A percentile compares a stretch with the other conserved stretches of the same genome.
These are phyloP conservation scores for Aspergillus brasiliensis DNA, from an alignment of 2,329 filamentous ascomycete species.

Conservation along the genomic window DNA sequence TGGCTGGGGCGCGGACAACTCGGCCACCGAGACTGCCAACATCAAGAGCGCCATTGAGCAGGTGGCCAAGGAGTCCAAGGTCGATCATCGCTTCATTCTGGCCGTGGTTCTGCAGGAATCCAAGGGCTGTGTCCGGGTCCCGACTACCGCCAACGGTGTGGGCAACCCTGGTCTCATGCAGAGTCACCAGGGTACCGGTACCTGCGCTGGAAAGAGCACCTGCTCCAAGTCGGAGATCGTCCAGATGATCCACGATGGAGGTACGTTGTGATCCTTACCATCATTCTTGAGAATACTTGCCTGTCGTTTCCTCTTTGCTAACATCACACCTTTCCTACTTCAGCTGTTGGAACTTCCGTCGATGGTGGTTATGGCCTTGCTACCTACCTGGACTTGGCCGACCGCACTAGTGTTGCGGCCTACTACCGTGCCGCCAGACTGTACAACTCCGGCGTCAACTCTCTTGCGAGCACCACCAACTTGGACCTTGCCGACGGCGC, in stretches of 20 bases:
- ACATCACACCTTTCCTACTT: not conserved
- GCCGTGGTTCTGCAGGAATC: conserved; percentile 51
- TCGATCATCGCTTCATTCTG: conserved; percentile 49
- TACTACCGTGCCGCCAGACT: conserved; percentile 41
- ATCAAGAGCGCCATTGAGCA: conserved; percentile 39
- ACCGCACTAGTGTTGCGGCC: conserved; percentile 23
- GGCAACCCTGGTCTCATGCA: conserved; percentile 47
- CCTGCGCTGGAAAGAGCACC: conserved; percentile 38
- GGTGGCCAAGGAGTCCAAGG: conserved; percentile 29
- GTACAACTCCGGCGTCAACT: conserved; percentile 44
- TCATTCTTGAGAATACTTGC: too few species aligned
- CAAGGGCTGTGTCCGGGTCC: conserved; percentile 48
- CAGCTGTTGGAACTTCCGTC: conserved; percentile 33
- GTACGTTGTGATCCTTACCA: not conserved
- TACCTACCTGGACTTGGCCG: conserved; percentile 32
- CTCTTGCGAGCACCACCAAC: conserved; percentile 33
- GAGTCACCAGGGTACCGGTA: conserved; percentile 29
- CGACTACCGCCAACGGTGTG: conserved; percentile 45
- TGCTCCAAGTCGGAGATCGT: conserved; percentile 31
- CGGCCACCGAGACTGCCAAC: conserved; percentile 30
- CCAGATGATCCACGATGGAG: conserved; percentile 45
- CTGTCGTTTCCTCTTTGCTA: not conserved
- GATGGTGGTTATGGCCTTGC: conserved; percentile 37
- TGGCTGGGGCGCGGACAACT: conserved; percentile 26
- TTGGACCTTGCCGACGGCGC: conserved; percentile 26